A percentile compares a stretch with the other conserved stretches of the same genome.
phyloP scores from a whole-genome alignment of 2,329 filamentous ascomycete genomes.

The Diaporthe nobilis region DNA sequence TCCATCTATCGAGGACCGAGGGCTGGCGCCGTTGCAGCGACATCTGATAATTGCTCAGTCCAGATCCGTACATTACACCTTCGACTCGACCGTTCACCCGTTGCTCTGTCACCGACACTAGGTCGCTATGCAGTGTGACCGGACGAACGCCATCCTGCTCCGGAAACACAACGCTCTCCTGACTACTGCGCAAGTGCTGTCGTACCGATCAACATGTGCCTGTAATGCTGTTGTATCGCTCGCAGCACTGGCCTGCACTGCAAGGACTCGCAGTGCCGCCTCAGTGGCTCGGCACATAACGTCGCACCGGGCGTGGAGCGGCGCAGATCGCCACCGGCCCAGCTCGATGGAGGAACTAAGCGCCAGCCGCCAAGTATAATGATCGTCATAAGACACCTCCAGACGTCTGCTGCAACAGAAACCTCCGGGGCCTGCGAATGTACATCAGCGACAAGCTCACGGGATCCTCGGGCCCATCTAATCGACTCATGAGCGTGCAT shows the following conservation, averaged over 20 bases:
- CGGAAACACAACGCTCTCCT: slow-evolving; percentile 28
- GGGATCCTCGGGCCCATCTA: slow-evolving; percentile 23
- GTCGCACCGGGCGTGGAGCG: slow-evolving; percentile 22
- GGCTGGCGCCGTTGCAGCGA: not conserved
- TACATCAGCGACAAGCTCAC: slow-evolving; percentile 15
- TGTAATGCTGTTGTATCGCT: slow-evolving; percentile 14
- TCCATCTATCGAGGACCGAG: not conserved
- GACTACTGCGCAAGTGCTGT: slow-evolving; percentile 23
- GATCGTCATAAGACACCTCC: slow-evolving; percentile 23
- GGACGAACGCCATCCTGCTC: slow-evolving; percentile 21
- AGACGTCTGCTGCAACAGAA: slow-evolving; percentile 23
- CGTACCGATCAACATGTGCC: slow-evolving; percentile 1
- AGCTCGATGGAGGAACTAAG: slow-evolving; percentile 21
- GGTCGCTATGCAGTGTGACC: not conserved
- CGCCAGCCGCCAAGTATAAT: slow-evolving; percentile 30
- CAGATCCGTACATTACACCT: not conserved
- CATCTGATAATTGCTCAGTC: not conserved
- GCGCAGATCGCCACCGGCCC: slow-evolving; percentile 24
- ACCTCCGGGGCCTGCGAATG: not conserved
- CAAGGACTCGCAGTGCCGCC: not conserved
- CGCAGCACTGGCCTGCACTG: slow-evolving; percentile 1
- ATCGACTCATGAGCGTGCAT: slow-evolving; percentile 13
- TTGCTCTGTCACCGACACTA: slow-evolving; percentile 18
- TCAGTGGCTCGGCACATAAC: slow-evolving; percentile 7
- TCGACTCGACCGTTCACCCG: slow-evolving; percentile 13